A percentile compares a stretch with the other conserved stretches of the same genome.
Conservation (phyloP, 495 filamentous ascomycete species). For the Geoglossum glabrum region DNA sequence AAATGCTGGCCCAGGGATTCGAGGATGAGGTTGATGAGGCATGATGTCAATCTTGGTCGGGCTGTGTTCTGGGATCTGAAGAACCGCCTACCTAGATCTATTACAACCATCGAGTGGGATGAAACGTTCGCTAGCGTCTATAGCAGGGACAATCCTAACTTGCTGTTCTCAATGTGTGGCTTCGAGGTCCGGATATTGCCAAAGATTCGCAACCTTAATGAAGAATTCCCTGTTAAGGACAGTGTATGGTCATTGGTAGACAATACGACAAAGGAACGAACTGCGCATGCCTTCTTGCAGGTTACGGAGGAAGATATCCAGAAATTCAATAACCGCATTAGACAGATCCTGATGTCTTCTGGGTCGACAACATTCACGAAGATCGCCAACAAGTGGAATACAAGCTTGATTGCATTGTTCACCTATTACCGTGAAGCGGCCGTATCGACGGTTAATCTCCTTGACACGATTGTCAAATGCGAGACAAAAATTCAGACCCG, state of each 20-base stretch:
- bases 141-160: slow-evolving; percentile 92
- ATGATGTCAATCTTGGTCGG: slow-evolving; percentile 94
- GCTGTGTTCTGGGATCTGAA: slow-evolving; percentile 99
- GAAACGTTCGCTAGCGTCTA: slow-evolving; percentile 99
- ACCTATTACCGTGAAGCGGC: slow-evolving; percentile 98
- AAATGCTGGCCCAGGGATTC: slow-evolving; percentile 99
- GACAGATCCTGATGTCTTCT: slow-evolving; percentile 97
- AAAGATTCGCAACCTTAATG: slow-evolving; percentile 85
- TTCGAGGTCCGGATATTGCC: slow-evolving; percentile 96
- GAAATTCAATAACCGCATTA: slow-evolving; percentile 98
- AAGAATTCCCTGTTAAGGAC: slow-evolving; percentile 94
- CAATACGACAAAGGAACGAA: slow-evolving; percentile 88
- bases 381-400: slow-evolving; percentile 99
- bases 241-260: slow-evolving; percentile 96
- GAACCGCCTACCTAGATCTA: slow-evolving; percentile 79
- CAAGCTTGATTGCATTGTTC: slow-evolving; percentile 92
- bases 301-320: slow-evolving; percentile 97
- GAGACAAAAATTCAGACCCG: slow-evolving; percentile 99
- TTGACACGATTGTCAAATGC: slow-evolving; percentile 98
- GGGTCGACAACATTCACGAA: slow-evolving; percentile 99
- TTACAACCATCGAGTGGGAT: slow-evolving; percentile 98
- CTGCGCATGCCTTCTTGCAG: slow-evolving; percentile 93
- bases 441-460: slow-evolving; percentile 84
- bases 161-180: slow-evolving; percentile 94
- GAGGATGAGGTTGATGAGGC: slow-evolving; percentile 93